phyloP scores from a whole-genome alignment of 2,329 filamentous ascomycete species.

The Orbilia quercus region DNA sequence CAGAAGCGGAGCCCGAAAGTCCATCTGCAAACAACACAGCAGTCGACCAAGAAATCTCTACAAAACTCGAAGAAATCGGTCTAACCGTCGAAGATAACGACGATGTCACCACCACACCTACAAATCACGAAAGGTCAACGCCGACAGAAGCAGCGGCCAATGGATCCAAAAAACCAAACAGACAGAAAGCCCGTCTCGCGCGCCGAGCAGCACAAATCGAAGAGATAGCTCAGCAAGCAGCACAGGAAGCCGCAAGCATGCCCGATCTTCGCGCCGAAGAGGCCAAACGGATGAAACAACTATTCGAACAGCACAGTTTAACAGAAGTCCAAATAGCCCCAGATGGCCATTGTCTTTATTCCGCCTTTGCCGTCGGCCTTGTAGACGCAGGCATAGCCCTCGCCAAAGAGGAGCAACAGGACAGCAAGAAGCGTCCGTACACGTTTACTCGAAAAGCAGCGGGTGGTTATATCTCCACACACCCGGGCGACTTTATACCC shows the following conservation, averaged over 20 bases:
- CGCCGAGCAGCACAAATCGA: constrained; percentile 87
- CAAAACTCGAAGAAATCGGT: constrained; percentile 53
- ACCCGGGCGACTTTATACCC: constrained; percentile 83
- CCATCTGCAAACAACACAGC: constrained; percentile 1
- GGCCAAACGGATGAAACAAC: constrained; percentile 74
- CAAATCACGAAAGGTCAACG: constrained; percentile 50
- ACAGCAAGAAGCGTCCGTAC: constrained; percentile 67
- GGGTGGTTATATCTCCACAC: constrained; percentile 78
- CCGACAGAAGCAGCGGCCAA: constrained; percentile 29
- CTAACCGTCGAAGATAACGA: constrained; percentile 57
- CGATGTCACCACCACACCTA: constrained; percentile 30
- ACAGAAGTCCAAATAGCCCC: constrained; percentile 82
- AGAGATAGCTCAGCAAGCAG: constrained; percentile 74
- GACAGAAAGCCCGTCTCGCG: constrained; percentile 90
- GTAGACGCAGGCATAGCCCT: constrained; percentile 58
- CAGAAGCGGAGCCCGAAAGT: constrained; percentile 3
- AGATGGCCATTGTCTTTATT: constrained; percentile 95
- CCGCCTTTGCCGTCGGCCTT: constrained; percentile 88
- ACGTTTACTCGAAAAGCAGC: constrained; percentile 76
- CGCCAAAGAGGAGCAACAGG: neutral
- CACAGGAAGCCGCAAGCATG: constrained; percentile 78
- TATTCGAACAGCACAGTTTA: constrained; percentile 74
- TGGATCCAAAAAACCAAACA: constrained; percentile 78
- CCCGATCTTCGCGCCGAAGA: constrained; percentile 79
- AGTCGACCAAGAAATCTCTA: constrained; percentile 54